Evolutionary conservation across 2,329 filamentous ascomycete species (phyloP), one percentile per base, ranked within the genome.

Genomic region (Colletotrichum siamense): DNA sequence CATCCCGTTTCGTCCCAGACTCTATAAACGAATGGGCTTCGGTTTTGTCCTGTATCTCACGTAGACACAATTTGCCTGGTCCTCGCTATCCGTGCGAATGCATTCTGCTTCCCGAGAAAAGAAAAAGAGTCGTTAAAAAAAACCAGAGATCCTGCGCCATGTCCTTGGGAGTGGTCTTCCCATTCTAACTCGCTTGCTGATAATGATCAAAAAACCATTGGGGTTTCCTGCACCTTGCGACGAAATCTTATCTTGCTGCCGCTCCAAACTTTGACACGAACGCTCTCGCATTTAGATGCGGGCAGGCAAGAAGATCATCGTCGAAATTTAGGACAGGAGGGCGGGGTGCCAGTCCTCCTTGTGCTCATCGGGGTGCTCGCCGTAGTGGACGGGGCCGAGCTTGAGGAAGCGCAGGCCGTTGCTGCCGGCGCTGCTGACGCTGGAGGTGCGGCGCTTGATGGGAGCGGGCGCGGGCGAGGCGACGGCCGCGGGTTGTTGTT

Each of bases 341-440:
- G 66, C 75, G 24, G 72, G 72, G 67, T 77, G 52, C 75, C 75
- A 77, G 55, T 77, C 75, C 62, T 85, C 87, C 85, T 90, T 88
- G 86, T 91, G 86, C 71, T 89, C 90, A 77, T 87, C 90, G 26
- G 85, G 85, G 83, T 91, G 89, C 86, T 91, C 91, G 79, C 92
- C 92, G 84, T 88, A 92, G 88, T 93, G 91, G 75, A 93, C 91
- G 39, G 91, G 91, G 28, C 90, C 90, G 74, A 94, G 90, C 87
- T 92, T 93, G 79, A 94, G 88, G 83, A 93, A 90, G 75, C 88
- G 87, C 79, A 86, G 84, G 77, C 86, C 82, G 22, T 52, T 13
- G 49, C 79, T 78, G 72, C 80, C 81, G 80, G 83, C 87, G 82
- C 88, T 90, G 86, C 88, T 90, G 78, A 88, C 82, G 82, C 89